Evolutionary conservation across 441 rosid species (phyloP), one percentile per base, ranked within the genome.

Genomic region (Jatropha multifida): DNA sequence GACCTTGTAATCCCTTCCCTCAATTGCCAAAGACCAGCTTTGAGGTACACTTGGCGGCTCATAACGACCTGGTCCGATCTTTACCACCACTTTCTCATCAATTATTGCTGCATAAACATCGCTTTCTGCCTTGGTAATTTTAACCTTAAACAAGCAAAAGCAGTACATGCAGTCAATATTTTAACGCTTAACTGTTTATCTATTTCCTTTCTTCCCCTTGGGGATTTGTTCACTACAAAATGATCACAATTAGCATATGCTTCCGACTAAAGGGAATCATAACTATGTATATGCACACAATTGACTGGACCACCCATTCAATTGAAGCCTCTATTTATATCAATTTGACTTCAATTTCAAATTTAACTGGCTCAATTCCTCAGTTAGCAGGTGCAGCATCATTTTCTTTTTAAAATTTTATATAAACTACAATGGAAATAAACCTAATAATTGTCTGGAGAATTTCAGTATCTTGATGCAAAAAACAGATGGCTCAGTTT

Each of bases 41-140:
- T 79, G 78, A 44, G 81, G 59, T 42, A 81, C 95, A 23, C 64
- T 82, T 44, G 81, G 90, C n/a, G 97, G 98, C 74, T 92, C 97
- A 13, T 81, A 92, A 78, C 88, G 79, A 61, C 97, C 98, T 44
- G 98, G 97, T 68, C 98, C 97, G 14, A 94, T 90, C 88, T 94
- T 92, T 89, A 94, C 76, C 10, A 92, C 92, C 54, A 92, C 89
- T 72, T 88, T 94, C 20, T 86, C 86, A 40, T 94, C 94, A 0
- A 92, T 77, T 63, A 91, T 82, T 54, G 98, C 97, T 0, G 97
- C 98, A 59, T 94, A 94, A 4, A 91, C 94, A 71, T 91, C 97
- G 80, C 92, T 85, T 77, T 90, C 94, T 8, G 87, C 93, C 86
- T 89, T 91, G 13, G 81, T 80, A 72, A 94, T 91, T 71, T 88